These are phyloP conservation scores for Cladosporium cucumerinum DNA, from an alignment of 2,329 filamentous ascomycete species.

Conservation along the genomic window DNA sequence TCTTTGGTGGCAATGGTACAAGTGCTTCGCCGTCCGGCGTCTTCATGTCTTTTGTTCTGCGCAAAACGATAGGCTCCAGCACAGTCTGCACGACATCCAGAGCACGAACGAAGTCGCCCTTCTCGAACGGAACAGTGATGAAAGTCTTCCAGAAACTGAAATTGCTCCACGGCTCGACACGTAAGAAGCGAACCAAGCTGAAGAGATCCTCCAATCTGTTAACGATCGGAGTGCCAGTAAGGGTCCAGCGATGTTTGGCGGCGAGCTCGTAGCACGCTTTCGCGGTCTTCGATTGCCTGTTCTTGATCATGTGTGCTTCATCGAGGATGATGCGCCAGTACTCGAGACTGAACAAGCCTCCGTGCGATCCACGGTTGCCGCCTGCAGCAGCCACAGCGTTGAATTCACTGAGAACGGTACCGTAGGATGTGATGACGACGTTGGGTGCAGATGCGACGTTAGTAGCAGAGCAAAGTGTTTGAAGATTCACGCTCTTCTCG, in stretches of 20 bases:
- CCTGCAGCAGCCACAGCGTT: slow-evolving; percentile 66
- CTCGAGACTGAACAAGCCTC: slow-evolving; percentile 79
- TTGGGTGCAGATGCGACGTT: slow-evolving; percentile 78
- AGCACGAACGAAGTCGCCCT: slow-evolving; percentile 87
- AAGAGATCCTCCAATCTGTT: slow-evolving; percentile 94
- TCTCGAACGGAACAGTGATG: slow-evolving; percentile 95
- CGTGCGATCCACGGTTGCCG: slow-evolving; percentile 61
- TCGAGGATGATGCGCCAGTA: slow-evolving; percentile 96
- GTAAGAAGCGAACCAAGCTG: slow-evolving; percentile 84
- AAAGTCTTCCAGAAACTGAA: slow-evolving; percentile 99
- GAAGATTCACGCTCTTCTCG: slow-evolving; percentile 77
- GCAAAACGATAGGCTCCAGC: slow-evolving; percentile 88
- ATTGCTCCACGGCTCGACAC: slow-evolving; percentile 96
- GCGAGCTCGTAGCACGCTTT: slow-evolving; percentile 89
- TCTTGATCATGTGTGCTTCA: slow-evolving; percentile 92
- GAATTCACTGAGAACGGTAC: slow-evolving; percentile 85
- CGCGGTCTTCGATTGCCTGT: slow-evolving; percentile 80
- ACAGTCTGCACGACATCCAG: slow-evolving; percentile 97
- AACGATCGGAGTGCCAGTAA: slow-evolving; percentile 95
- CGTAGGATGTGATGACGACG: slow-evolving; percentile 92
- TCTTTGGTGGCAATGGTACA: slow-evolving; percentile 77
- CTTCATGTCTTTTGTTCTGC: slow-evolving; percentile 97
- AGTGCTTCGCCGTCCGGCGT: slow-evolving; percentile 79
- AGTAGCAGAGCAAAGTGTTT: slow-evolving; percentile 69
- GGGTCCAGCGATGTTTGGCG: slow-evolving; percentile 82